phyloP scores from a whole-genome alignment of 345 rosid species.

The Lenwebbia sp. region DNA sequence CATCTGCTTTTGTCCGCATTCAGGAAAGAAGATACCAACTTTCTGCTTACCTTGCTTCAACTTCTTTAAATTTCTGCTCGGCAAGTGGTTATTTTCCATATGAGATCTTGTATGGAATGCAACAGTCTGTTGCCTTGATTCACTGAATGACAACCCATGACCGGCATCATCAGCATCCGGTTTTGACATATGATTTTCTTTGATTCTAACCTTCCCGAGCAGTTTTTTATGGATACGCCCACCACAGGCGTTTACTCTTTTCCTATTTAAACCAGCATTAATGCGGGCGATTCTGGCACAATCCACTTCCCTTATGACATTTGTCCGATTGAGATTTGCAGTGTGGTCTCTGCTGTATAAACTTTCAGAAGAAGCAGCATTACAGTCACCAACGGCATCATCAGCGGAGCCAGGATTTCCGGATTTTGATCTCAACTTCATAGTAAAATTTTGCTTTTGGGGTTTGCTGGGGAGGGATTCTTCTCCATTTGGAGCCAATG shows the following conservation, averaged over 20 bases:
- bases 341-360: not conserved
- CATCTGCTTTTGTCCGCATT: not conserved
- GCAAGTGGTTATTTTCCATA: not conserved
- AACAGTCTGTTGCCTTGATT: not conserved
- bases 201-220: not conserved
- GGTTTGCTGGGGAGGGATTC: not conserved
- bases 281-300: not conserved
- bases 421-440: not conserved
- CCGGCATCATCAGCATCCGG: not conserved
- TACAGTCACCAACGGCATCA: not conserved
- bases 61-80: conserved; percentile 1
- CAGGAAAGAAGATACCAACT: not conserved
- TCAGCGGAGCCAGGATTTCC: not conserved
- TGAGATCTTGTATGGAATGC: not conserved
- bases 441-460: not conserved
- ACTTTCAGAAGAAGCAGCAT: not conserved
- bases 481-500: not conserved
- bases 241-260: not conserved
- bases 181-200: not conserved
- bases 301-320: not conserved
- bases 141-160: not conserved
- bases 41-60: not conserved
- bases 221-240: not conserved
- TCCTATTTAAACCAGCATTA: not conserved
- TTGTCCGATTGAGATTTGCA: not conserved